A percentile compares a stretch with the other conserved stretches of the same genome.
These are phyloP conservation scores for Ogataea nakhonphanomensis DNA, from an alignment of 805 yeast genomes.

Conservation along the genomic window DNA sequence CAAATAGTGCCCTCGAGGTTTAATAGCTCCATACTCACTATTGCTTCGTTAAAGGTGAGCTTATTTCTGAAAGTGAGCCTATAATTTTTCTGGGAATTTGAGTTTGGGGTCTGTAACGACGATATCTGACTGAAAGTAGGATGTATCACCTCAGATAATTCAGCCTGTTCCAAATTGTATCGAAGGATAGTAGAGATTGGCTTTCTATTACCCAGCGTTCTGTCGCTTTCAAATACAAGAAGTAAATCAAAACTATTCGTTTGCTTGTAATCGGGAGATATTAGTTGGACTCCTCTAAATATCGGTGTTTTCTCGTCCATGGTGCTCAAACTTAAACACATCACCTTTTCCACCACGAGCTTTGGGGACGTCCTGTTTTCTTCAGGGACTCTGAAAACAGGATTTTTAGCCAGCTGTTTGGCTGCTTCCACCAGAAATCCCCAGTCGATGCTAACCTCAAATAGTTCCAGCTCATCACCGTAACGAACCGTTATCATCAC, in stretches of 20 bases:
- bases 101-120: slow-evolving; percentile 13
- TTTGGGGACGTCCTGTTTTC: slow-evolving; percentile 41
- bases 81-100: slow-evolving; percentile 10
- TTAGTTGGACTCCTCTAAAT: slow-evolving; percentile 37
- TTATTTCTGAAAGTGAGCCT: slow-evolving; percentile 21
- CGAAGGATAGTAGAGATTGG: slow-evolving; percentile 24
- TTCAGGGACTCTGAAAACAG: slow-evolving; percentile 49
- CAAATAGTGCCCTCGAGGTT: slow-evolving; percentile 40
- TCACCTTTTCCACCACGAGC: slow-evolving; percentile 34
- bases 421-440: slow-evolving; percentile 49
- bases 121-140: slow-evolving; percentile 26
- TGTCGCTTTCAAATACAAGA: slow-evolving; percentile 37
- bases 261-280: slow-evolving; percentile 43
- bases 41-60: slow-evolving; percentile 26
- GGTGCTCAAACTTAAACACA: slow-evolving; percentile 28
- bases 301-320: slow-evolving; percentile 27
- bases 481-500: slow-evolving; percentile 43
- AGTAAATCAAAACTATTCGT: slow-evolving; percentile 46
- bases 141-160: slow-evolving; percentile 17
- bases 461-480: slow-evolving; percentile 38
- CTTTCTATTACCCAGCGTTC: slow-evolving; percentile 11
- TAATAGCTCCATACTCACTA: slow-evolving; percentile 31
- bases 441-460: slow-evolving; percentile 50
- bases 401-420: slow-evolving; percentile 41
- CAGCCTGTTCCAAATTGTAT: slow-evolving; percentile 24